Conservation (phyloP, 352 stramenopile species). For the Phytopythium montanum region DNA sequence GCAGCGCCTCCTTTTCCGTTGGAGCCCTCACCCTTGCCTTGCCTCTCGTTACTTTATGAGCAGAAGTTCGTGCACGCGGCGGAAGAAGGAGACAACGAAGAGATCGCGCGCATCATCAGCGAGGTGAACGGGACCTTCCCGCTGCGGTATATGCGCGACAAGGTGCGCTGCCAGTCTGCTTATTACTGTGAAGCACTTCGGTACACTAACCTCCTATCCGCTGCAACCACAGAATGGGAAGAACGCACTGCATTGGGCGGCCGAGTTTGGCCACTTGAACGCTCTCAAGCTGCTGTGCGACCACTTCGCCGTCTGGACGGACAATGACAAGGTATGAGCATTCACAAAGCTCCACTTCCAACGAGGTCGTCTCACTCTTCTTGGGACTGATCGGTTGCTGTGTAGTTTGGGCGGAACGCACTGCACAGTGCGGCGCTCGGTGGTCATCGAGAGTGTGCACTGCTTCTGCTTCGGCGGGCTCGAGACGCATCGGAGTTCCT, state of each 20-base stretch:
- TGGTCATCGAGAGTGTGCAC: slow-evolving; percentile 79
- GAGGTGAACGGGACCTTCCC: slow-evolving; percentile 80
- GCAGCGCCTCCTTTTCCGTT: background rate
- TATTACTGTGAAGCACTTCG: background rate
- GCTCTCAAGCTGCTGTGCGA: slow-evolving; percentile 80
- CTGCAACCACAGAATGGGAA: slow-evolving; percentile 63
- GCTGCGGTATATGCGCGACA: slow-evolving; percentile 79
- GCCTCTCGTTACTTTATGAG: background rate
- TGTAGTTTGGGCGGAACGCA: slow-evolving; percentile 81
- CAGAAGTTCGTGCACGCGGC: slow-evolving; percentile 83
- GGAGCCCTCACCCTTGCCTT: background rate
- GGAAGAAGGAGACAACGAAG: slow-evolving; percentile 78
- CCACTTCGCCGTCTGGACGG: slow-evolving; percentile 72
- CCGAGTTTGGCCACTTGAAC: slow-evolving; percentile 69
- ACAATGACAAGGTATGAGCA: slow-evolving; percentile 61
- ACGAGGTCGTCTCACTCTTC: background rate
- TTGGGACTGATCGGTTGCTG: background rate
- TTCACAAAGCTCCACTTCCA: background rate
- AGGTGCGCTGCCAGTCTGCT: slow-evolving; percentile 34
- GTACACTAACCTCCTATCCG: too few relatives aligned
- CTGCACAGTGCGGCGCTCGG: slow-evolving; percentile 77
- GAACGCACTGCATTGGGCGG: slow-evolving; percentile 86
- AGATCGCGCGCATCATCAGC: slow-evolving; percentile 71
- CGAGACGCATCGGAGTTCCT: slow-evolving; percentile 65
- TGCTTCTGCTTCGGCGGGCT: slow-evolving; percentile 77